These are phyloP conservation scores for Neurospora sp. DNA, from an alignment of 495 filamentous ascomycete genomes.

Conservation along the genomic window DNA sequence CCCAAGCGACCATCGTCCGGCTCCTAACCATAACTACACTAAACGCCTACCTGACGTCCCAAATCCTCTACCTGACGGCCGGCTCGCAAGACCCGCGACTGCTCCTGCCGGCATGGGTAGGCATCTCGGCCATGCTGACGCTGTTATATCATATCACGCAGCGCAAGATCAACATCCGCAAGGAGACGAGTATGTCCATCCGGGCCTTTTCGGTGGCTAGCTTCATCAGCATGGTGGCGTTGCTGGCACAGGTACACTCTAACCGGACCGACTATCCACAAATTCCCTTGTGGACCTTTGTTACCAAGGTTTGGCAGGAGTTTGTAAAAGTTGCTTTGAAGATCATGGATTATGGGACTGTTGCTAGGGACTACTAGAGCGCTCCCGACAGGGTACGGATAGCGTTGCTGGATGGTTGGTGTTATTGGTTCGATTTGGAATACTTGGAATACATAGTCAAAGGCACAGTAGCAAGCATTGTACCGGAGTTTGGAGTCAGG, in stretches of 20 bases:
- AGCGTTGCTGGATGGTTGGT: neutral
- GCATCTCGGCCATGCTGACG: conserved; percentile 72
- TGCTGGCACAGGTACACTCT: conserved; percentile 59
- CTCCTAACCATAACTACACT: conserved; percentile 69
- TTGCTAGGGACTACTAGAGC: conserved; percentile 13
- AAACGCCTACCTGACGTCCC: conserved; percentile 74
- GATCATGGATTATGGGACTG: conserved; percentile 22
- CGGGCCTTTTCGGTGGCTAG: conserved; percentile 65
- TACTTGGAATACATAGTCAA: neutral
- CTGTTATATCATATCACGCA: conserved; percentile 73
- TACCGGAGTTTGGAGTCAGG: conserved; percentile 2
- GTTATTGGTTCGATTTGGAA: neutral
- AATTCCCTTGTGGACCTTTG: conserved; percentile 52
- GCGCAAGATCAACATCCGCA: conserved; percentile 70
- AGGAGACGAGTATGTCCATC: conserved; percentile 70
- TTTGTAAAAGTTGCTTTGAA: conserved; percentile 10
- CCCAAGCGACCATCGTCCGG: conserved; percentile 73
- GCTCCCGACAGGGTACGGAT: neutral
- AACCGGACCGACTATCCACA: conserved; percentile 53
- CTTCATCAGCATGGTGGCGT: conserved; percentile 63
- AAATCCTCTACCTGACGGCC: conserved; percentile 65
- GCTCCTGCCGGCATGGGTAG: conserved; percentile 78
- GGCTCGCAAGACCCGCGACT: conserved; percentile 66
- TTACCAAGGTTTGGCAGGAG: conserved; percentile 34
- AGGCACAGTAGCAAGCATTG: neutral